Percentiles rank a stretch among this genome's conserved stretches.
phyloP scores from a whole-genome alignment of 352 stramenopile species.

The Pythium aphanidermatum region DNA sequence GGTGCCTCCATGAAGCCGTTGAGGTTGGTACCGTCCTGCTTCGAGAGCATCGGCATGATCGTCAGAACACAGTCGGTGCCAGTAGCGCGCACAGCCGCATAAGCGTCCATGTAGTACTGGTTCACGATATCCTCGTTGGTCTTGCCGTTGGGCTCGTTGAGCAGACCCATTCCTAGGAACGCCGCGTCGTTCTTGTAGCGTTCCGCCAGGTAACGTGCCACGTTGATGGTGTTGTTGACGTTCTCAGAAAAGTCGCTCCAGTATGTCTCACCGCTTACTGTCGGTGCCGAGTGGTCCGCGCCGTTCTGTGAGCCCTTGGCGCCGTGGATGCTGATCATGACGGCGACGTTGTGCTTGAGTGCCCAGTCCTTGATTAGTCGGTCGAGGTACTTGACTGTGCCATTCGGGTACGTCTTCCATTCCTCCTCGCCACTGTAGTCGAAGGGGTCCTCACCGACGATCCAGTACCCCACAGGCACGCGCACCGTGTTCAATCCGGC shows the following conservation, averaged over 20 bases:
- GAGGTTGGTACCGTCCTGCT: conserved; percentile 16
- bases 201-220: conserved; percentile 22
- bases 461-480: conserved; percentile 74
- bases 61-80: conserved; percentile 24
- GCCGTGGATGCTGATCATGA: conserved; percentile 45
- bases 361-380: conserved; percentile 32
- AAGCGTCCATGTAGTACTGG: conserved; percentile 28
- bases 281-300: conserved; percentile 50
- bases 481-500: conserved; percentile 72
- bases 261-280: conserved; percentile 5
- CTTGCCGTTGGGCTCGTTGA: conserved; percentile 29
- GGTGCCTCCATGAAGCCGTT: conserved; percentile 20
- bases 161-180: conserved; percentile 33
- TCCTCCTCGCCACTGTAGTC: conserved; percentile 28
- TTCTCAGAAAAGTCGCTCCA: conserved; percentile 22
- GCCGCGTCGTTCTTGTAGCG: conserved; percentile 27
- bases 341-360: conserved; percentile 31
- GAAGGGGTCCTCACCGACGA: conserved; percentile 46
- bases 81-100: conserved; percentile 17
- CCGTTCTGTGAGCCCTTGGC: conserved; percentile 76
- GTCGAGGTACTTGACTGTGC: conserved; percentile 42
- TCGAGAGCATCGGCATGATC: conserved; percentile 21
- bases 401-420: conserved; percentile 35
- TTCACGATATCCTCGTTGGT: conserved; percentile 20
- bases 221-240: conserved; percentile 26